These are phyloP conservation scores for Coniferiporia weirii DNA, from an alignment of 1,284 basidiomycete genomes.

Conservation along the genomic window DNA sequence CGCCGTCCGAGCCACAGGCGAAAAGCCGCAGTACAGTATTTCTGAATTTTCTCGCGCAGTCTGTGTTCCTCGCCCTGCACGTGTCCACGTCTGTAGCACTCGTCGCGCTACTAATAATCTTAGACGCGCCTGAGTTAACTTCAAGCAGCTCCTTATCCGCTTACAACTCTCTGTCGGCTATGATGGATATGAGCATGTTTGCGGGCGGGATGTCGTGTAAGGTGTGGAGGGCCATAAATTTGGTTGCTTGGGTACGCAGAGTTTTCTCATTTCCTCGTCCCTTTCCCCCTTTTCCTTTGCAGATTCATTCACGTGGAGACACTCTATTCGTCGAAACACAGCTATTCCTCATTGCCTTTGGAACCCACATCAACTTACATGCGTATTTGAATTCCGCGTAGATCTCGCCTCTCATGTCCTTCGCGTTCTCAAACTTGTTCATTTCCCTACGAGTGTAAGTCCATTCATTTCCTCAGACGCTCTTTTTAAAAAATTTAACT, in stretches of 20 bases:
- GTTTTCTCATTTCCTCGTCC: not conserved
- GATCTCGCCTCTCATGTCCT: not conserved
- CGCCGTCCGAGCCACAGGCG: not conserved
- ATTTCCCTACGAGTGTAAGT: slow-evolving; percentile 7
- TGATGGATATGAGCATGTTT: not conserved
- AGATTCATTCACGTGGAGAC: too few relatives aligned
- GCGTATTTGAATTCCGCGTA: not conserved
- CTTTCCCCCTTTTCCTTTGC: not conserved
- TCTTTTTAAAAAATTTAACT: not conserved
- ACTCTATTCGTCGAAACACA: too few relatives aligned
- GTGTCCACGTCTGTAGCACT: not conserved
- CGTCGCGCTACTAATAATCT: slow-evolving; percentile 4
- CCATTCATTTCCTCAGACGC: not conserved
- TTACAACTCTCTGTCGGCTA: not conserved
- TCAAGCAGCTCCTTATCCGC: not conserved
- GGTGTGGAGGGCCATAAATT: not conserved
- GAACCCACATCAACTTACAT: too few relatives aligned
- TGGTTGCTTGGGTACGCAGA: slow-evolving; percentile 4
- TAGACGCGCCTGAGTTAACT: not conserved
- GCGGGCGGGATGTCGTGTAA: not conserved
- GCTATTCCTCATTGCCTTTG: too few relatives aligned
- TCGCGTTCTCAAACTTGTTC: slow-evolving; percentile 4
- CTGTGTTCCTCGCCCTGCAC: not conserved
- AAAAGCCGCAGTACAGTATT: not conserved
- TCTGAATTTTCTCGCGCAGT: not conserved